Evolutionary conservation across 768 basidiomycete species (phyloP).

Genomic region (Dentipellis fragilis): DNA sequence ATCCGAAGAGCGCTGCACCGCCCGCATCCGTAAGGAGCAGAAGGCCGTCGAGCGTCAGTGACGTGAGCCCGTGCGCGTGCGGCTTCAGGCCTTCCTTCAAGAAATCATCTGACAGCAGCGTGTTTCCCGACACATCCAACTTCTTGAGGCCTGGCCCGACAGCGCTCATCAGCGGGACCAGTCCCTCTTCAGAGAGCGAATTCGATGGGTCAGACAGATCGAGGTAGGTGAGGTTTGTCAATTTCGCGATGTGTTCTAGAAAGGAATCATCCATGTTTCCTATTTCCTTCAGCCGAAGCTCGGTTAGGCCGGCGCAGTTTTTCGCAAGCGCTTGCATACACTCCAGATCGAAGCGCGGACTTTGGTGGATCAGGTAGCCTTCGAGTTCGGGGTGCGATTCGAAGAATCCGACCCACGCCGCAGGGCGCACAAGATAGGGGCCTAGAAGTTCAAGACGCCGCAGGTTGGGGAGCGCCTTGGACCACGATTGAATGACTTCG

Average conservation of each 20-base stretch:
- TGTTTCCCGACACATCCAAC: conserved; percentile 68
- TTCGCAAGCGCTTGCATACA: conserved; percentile 51
- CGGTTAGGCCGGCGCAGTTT: conserved; percentile 45
- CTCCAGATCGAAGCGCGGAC: conserved; percentile 72
- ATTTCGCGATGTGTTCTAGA: conserved; percentile 36
- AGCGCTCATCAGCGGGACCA: conserved; percentile 42
- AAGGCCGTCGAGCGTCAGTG: conserved; percentile 46
- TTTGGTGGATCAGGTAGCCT: conserved; percentile 74
- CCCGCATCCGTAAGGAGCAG: conserved; percentile 61
- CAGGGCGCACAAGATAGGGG: conserved; percentile 71
- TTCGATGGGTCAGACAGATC: conserved; percentile 58
- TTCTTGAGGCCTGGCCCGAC: conserved; percentile 47
- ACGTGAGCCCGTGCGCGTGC: conserved; percentile 34
- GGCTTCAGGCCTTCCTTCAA: conserved; percentile 50
- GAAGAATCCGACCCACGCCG: conserved; percentile 73
- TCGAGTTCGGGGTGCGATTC: conserved; percentile 49
- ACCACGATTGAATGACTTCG: conserved; percentile 47
- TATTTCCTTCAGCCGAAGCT: conserved; percentile 72
- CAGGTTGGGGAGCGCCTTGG: conserved; percentile 53
- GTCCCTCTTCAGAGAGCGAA: conserved; percentile 44
- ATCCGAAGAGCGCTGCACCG: conserved; percentile 56
- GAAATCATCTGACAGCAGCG: conserved; percentile 46
- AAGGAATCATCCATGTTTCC: conserved; percentile 62
- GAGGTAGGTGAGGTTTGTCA: conserved; percentile 42
- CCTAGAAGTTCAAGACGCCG: conserved; percentile 72